phyloP scores from a whole-genome alignment of 2,329 filamentous ascomycete species.

The Talaromyces sp. region DNA sequence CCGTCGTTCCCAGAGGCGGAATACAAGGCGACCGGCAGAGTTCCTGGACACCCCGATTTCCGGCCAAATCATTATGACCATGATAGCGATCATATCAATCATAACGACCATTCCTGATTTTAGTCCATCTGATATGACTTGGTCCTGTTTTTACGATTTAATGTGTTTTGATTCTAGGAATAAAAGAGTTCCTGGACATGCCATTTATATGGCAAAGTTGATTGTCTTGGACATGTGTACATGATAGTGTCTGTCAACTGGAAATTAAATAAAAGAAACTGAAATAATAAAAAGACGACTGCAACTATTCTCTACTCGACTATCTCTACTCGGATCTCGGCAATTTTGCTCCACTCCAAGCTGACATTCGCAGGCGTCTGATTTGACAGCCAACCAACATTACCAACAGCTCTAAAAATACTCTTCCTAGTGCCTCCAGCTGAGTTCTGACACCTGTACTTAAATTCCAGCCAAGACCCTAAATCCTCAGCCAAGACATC shows the following conservation, averaged over 20 bases:
- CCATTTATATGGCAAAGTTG: neutral
- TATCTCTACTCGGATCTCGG: too few species aligned
- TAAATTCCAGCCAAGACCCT: neutral
- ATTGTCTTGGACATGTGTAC: neutral
- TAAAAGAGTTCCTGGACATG: neutral
- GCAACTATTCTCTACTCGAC: too few species aligned
- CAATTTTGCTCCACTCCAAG: too few species aligned
- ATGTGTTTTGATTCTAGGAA: neutral
- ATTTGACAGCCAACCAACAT: too few species aligned
- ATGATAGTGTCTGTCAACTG: neutral
- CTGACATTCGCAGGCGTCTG: too few species aligned
- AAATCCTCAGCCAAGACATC: neutral
- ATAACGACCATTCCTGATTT: neutral
- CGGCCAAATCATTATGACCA: neutral
- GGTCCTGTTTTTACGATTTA: neutral
- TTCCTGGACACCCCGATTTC: neutral
- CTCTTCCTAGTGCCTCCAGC: too few species aligned
- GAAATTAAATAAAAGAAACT: too few species aligned
- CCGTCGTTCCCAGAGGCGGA: neutral
- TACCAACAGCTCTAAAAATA: too few species aligned
- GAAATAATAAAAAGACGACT: neutral
- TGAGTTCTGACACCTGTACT: too few species aligned
- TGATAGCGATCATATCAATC: neutral
- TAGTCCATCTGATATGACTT: too few species aligned
- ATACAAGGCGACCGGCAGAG: neutral